Evolutionary conservation across 345 rosid species (phyloP).

Genomic region (Lepidium africanum): DNA sequence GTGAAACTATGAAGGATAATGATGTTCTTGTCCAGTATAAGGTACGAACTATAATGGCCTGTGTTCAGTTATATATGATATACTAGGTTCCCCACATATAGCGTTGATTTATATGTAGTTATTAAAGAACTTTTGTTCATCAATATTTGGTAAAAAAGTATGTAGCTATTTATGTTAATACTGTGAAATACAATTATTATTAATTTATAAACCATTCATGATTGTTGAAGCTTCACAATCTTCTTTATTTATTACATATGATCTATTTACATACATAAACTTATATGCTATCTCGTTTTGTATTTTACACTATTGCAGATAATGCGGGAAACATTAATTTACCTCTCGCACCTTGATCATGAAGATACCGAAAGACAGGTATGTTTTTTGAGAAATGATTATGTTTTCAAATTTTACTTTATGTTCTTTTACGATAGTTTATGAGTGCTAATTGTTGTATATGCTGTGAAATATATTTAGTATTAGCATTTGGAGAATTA

Average conservation of each 20-base stretch:
- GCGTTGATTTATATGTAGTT: neutral
- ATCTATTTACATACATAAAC: neutral
- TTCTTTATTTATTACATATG: neutral
- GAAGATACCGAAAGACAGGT: constrained; percentile 99
- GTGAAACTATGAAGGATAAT: constrained; percentile 98
- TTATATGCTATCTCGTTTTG: neutral
- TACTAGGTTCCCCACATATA: neutral
- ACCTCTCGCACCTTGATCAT: constrained; percentile 92
- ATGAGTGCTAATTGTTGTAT: neutral
- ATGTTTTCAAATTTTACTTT: neutral
- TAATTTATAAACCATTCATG: neutral
- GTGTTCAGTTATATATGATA: neutral
- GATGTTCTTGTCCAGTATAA: constrained; percentile 98
- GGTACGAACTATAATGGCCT: constrained; percentile 32
- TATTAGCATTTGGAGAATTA: neutral
- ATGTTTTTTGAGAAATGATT: constrained; percentile 6
- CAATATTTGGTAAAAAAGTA: neutral
- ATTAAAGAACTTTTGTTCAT: neutral
- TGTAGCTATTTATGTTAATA: neutral
- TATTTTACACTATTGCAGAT: constrained; percentile 37
- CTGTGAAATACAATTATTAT: neutral
- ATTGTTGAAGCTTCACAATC: neutral
- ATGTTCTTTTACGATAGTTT: neutral
- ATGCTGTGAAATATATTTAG: neutral
- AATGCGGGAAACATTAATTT: constrained; percentile 93